Percentiles rank a stretch among this genome's conserved stretches.
Conservation (phyloP, 495 filamentous ascomycete genomes). For the Mytilinidion resinicola region DNA sequence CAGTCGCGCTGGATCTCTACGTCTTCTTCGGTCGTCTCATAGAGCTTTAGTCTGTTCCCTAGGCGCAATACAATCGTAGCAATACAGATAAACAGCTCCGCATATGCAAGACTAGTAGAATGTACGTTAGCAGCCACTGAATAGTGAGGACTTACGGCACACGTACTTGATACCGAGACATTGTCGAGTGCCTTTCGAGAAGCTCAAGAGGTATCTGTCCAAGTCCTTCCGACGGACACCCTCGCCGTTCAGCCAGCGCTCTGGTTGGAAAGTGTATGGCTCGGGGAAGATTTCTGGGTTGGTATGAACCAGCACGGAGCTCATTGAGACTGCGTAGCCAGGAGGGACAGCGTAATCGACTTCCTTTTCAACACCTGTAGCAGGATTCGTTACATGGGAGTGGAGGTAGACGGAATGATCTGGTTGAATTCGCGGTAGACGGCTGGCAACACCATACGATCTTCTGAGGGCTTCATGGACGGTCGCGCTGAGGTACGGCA, state of each 20-base stretch:
- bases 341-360: conserved; percentile 34
- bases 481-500: not conserved
- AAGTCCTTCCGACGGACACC: not conserved
- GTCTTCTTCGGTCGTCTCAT: not conserved
- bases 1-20: too few relatives aligned
- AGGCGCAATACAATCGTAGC: not conserved
- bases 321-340: conserved; percentile 41
- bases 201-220: not conserved
- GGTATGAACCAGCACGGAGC: conserved; percentile 42
- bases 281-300: conserved; percentile 42
- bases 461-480: not conserved
- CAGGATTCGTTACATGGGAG: not conserved
- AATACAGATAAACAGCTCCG: not conserved
- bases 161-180: not conserved
- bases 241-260: conserved; percentile 43
- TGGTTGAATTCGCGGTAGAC: not conserved
- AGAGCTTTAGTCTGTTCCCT: not conserved
- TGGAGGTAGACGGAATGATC: not conserved
- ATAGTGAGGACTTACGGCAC: not conserved
- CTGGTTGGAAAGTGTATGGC: conserved; percentile 43
- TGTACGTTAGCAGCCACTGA: too few relatives aligned
- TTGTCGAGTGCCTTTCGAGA: not conserved
- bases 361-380: conserved; percentile 7
- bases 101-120: not conserved
- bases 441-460: not conserved